These are phyloP conservation scores for Dictyostelium firmibasis DNA, from an alignment of 78 protist species.

Conservation along the genomic window DNA sequence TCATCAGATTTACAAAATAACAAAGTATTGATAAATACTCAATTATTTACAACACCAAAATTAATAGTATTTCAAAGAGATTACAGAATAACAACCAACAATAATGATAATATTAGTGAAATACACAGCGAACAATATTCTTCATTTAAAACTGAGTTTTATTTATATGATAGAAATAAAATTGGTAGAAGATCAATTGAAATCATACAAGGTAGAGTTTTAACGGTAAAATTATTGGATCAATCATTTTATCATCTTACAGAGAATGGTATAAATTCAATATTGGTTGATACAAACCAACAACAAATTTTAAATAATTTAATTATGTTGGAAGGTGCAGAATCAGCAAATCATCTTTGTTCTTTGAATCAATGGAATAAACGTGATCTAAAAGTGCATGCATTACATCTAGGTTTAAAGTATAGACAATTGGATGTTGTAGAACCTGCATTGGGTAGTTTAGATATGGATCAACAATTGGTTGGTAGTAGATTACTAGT, in stretches of 20 bases:
- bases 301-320: slow-evolving; percentile 56
- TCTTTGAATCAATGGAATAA: slow-evolving; percentile 72
- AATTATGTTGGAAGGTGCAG: slow-evolving; percentile 71
- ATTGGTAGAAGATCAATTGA: background rate
- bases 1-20: background rate
- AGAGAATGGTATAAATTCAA: slow-evolving; percentile 7
- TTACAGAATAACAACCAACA: background rate
- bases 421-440: slow-evolving; percentile 80
- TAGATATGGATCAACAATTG: slow-evolving; percentile 71
- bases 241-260: slow-evolving; percentile 38
- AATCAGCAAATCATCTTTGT: slow-evolving; percentile 74
- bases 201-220: background rate
- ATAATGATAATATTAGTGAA: too few relatives aligned
- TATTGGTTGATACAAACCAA: slow-evolving; percentile 52
- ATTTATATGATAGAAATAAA: background rate
- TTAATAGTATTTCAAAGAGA: slow-evolving; percentile 28
- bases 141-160: background rate
- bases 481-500: slow-evolving; percentile 37
- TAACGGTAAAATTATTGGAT: background rate
- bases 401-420: slow-evolving; percentile 76
- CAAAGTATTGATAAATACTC: background rate
- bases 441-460: slow-evolving; percentile 46
- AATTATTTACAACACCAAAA: slow-evolving; percentile 29
- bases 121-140: too few relatives aligned
- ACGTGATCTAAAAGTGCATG: slow-evolving; percentile 68